Percentiles rank a stretch among this genome's conserved stretches.
Conservation (phyloP, 768 basidiomycete species). For the Lanmaoa rubissima region DNA sequence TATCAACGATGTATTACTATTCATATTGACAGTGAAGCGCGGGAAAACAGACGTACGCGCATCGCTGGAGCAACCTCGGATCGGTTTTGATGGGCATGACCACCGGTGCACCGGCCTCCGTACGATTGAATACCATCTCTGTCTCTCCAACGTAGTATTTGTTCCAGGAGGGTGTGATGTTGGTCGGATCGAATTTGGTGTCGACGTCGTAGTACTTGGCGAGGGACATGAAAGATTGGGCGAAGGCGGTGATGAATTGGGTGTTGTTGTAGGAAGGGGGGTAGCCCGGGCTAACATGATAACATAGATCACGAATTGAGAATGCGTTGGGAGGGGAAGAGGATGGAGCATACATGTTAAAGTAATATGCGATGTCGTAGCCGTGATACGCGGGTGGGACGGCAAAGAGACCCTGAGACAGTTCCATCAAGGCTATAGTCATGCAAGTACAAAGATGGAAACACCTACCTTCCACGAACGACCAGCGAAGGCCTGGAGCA, state of each 20-base stretch:
- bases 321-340: neutral
- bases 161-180: conserved; percentile 19
- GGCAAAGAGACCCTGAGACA: conserved; percentile 30
- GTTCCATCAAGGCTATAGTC: neutral
- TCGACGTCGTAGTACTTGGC: conserved; percentile 25
- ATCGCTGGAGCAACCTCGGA: neutral
- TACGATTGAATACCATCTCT: conserved; percentile 21
- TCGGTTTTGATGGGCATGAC: conserved; percentile 6
- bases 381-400: conserved; percentile 32
- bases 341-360: conserved; percentile 23
- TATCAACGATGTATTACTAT: neutral
- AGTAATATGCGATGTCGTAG: conserved; percentile 41
- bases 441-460: conserved; percentile 19
- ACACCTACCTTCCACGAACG: conserved; percentile 33
- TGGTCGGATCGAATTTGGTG: conserved; percentile 9
- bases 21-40: neutral
- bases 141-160: neutral
- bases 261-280: conserved; percentile 25
- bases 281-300: neutral
- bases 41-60: conserved; percentile 9
- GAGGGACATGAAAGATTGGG: conserved; percentile 26
- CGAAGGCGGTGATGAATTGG: conserved; percentile 30
- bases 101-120: neutral
- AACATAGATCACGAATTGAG: neutral
- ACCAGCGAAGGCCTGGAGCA: conserved; percentile 31